These are phyloP conservation scores for Suhomyces maxii DNA, from an alignment of 1,139 yeast genomes.

Conservation along the genomic window DNA sequence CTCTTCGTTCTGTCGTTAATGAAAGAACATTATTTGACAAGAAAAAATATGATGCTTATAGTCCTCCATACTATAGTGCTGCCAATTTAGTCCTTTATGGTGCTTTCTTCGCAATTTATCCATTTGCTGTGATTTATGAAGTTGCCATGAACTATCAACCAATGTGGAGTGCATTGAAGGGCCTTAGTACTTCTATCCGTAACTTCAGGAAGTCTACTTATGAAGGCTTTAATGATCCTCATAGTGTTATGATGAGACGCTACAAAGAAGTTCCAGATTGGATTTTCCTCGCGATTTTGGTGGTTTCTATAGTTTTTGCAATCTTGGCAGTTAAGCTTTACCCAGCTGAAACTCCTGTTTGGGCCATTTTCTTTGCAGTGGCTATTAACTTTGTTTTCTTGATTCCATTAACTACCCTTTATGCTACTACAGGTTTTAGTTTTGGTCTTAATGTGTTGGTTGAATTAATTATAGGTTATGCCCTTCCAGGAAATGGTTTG, in stretches of 20 bases:
- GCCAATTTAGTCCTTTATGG: slow-evolving; percentile 46
- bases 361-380: slow-evolving; percentile 31
- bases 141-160: slow-evolving; percentile 10
- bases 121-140: slow-evolving; percentile 16
- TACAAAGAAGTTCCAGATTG: slow-evolving; percentile 24
- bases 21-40: slow-evolving; percentile 15
- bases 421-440: slow-evolving; percentile 38
- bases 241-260: slow-evolving; percentile 18
- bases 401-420: slow-evolving; percentile 37
- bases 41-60: slow-evolving; percentile 20
- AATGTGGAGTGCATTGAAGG: slow-evolving; percentile 10
- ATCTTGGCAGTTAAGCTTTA: slow-evolving; percentile 17
- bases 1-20: slow-evolving; percentile 14
- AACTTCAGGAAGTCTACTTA: slow-evolving; percentile 14
- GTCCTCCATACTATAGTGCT: slow-evolving; percentile 47
- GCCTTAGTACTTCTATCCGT: slow-evolving; percentile 6
- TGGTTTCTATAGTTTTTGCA: slow-evolving; percentile 19
- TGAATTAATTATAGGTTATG: slow-evolving; percentile 41
- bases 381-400: slow-evolving; percentile 36
- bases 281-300: slow-evolving; percentile 18
- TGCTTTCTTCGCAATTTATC: slow-evolving; percentile 26
- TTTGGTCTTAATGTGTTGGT: slow-evolving; percentile 43
- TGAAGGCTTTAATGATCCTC: slow-evolving; percentile 23
- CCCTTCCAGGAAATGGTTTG: slow-evolving; percentile 39
- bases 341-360: slow-evolving; percentile 30